Evolutionary conservation across 2,329 filamentous ascomycete species (phyloP).

Genomic region (Pestalotiopsis sp.): DNA sequence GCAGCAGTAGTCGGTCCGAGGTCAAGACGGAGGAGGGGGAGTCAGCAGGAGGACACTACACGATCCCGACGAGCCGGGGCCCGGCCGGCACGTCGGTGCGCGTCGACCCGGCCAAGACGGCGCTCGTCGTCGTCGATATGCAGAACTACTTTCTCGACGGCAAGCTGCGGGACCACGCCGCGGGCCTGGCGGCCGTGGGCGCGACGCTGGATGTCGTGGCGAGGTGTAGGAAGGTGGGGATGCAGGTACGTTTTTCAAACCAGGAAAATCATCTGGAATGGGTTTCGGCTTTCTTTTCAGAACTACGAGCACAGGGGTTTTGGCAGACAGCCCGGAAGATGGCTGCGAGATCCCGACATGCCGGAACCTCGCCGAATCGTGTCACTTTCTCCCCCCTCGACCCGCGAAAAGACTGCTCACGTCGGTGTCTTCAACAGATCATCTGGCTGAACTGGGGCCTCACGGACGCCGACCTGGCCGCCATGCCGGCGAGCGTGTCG

Average conservation of each 20-base stretch:
- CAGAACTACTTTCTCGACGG: slow-evolving; percentile 55
- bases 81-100: slow-evolving; percentile 34
- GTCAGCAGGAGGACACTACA: slow-evolving; percentile 18
- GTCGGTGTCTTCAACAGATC: slow-evolving; percentile 24
- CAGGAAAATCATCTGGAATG: too few relatives aligned
- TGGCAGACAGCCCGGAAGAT: too few relatives aligned
- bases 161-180: slow-evolving; percentile 41
- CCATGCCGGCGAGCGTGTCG: slow-evolving; percentile 52
- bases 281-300: too few relatives aligned
- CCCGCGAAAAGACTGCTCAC: slow-evolving; percentile 13
- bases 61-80: slow-evolving; percentile 30
- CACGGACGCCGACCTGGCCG: slow-evolving; percentile 50
- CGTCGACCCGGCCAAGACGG: slow-evolving; percentile 44
- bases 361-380: too few relatives aligned
- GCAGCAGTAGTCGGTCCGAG: not conserved
- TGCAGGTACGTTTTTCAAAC: slow-evolving; percentile 38
- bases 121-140: slow-evolving; percentile 55
- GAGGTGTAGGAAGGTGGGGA: slow-evolving; percentile 50
- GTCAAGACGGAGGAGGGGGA: too few relatives aligned
- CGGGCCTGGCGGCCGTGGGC: slow-evolving; percentile 43
- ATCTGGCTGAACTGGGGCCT: slow-evolving; percentile 63
- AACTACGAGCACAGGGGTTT: too few relatives aligned
- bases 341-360: too few relatives aligned
- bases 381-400: not conserved
- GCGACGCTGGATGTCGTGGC: slow-evolving; percentile 44